phyloP scores from a whole-genome alignment of 108 stramenopile genomes.

The Conticribra weissflogii region DNA sequence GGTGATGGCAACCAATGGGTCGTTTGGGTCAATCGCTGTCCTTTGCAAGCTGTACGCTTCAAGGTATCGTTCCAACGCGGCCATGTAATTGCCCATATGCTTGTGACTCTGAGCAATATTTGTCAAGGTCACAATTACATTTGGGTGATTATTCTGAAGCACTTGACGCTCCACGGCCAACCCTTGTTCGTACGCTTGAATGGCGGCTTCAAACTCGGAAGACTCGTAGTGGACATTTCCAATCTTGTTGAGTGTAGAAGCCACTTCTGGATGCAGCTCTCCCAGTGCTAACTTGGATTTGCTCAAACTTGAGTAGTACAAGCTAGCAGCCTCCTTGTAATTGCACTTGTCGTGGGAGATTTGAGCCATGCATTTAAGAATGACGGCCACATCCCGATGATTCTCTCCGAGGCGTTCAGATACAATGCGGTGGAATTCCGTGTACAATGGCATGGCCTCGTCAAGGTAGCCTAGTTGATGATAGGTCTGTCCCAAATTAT shows the following conservation, averaged over 20 bases:
- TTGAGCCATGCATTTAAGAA: constrained; percentile 69
- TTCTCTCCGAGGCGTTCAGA: constrained; percentile 29
- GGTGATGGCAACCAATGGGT: constrained; percentile 53
- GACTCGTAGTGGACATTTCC: constrained; percentile 76
- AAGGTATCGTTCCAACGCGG: constrained; percentile 50
- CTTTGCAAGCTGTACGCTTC: constrained; percentile 50
- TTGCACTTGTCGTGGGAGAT: constrained; percentile 56
- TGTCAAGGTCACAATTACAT: constrained; percentile 68
- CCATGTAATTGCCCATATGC: constrained; percentile 58
- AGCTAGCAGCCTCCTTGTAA: constrained; percentile 44
- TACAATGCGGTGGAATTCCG: constrained; percentile 59
- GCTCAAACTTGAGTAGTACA: constrained; percentile 42
- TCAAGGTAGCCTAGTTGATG: constrained; percentile 57
- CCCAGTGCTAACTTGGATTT: constrained; percentile 48
- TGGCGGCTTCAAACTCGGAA: constrained; percentile 54
- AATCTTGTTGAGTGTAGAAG: constrained; percentile 70
- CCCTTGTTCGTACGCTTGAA: constrained; percentile 63
- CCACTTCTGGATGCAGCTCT: constrained; percentile 60
- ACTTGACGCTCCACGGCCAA: constrained; percentile 59
- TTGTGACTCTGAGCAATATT: constrained; percentile 74
- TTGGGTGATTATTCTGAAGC: constrained; percentile 53
- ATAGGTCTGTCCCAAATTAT: constrained; percentile 72
- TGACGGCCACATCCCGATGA: constrained; percentile 63
- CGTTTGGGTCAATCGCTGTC: constrained; percentile 24
- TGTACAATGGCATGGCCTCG: constrained; percentile 55